Conservation (phyloP, 371 early-diverging fungal species). For the Mortierella sp. region DNA sequence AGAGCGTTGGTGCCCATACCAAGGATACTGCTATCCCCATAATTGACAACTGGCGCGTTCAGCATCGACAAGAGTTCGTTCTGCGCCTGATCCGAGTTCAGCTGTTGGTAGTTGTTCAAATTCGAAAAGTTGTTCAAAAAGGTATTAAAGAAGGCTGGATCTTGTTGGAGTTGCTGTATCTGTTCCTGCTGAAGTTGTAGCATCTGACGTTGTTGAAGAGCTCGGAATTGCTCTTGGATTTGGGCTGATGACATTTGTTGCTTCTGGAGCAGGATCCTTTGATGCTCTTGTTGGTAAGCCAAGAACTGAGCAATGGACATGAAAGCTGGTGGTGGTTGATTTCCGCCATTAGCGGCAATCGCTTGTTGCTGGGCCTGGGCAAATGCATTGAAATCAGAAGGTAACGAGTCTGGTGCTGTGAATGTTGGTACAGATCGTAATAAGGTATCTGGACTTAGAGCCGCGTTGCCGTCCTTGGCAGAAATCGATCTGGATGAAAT, state of each 20-base stretch:
- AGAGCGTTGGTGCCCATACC: background rate
- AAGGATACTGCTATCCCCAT: slow-evolving; percentile 5
- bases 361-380: slow-evolving; percentile 41
- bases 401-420: slow-evolving; percentile 38
- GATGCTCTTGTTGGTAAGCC: slow-evolving; percentile 35
- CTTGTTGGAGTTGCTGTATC: slow-evolving; percentile 23
- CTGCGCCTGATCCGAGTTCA: slow-evolving; percentile 52
- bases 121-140: slow-evolving; percentile 43
- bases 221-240: slow-evolving; percentile 21
- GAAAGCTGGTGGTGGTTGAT: slow-evolving; percentile 15
- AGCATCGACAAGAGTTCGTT: slow-evolving; percentile 46
- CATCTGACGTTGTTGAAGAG: slow-evolving; percentile 23
- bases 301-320: slow-evolving; percentile 41
- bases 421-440: slow-evolving; percentile 42
- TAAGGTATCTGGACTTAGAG: slow-evolving; percentile 7
- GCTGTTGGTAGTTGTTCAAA: slow-evolving; percentile 44
- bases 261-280: slow-evolving; percentile 22
- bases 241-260: slow-evolving; percentile 19
- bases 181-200: slow-evolving; percentile 23
- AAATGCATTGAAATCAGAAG: slow-evolving; percentile 45
- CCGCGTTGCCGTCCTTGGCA: background rate
- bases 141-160: slow-evolving; percentile 16
- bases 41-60: slow-evolving; percentile 28
- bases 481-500: slow-evolving; percentile 22
- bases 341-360: slow-evolving; percentile 13